Evolutionary conservation across 805 yeast species (phyloP), one percentile per base, ranked within the genome.

Genomic region (Wickerhamomyces ciferrii): DNA sequence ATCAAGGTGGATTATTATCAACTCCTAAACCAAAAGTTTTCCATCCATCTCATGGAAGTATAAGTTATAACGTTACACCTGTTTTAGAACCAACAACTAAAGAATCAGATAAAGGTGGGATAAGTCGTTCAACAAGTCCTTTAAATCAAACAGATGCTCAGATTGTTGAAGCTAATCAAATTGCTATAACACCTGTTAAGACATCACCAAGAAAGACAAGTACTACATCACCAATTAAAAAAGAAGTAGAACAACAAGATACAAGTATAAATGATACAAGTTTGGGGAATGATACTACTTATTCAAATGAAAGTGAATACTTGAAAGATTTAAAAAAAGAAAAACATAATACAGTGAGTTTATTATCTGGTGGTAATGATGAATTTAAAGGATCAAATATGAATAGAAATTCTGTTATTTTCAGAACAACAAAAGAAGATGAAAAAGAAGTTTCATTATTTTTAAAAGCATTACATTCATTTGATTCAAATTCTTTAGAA

Each of bases 271-370:
- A 5, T 6, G 24, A 35, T 15, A 35, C 38, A 35, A 35, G 38
- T 35, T 7, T 35, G 5, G 38, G 38, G 2, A 48, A 54, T 37
- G 57, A 55, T 14, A 51, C 61, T 2, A 49, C 51, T 1, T 52
- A 48, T 19, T 53, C 59, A 1, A 52, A 55, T 34, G 61, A 58
- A 34, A 45, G 53, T 3, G 51, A 46, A 18, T 46, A 35, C 25
- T 67, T 92, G 50, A 76, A 77, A 57, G 74, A 74, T 35, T 69
- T 76, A 21, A 75, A 78, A 49, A 88, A 92, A 4, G 97, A 91
- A 63, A 71, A 72, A 42, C 69, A 77, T 52, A 79, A 89, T 23
- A 77, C 72, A 24, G 68, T 76, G 34, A 77, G 79, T 43, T 69
- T 79, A 7, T 38, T 51, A 37, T 37, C 39, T 37, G 25, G 39